Evolutionary conservation across 371 early-diverging fungal genomes (phyloP).

Genomic region (Mucor saturninus): DNA sequence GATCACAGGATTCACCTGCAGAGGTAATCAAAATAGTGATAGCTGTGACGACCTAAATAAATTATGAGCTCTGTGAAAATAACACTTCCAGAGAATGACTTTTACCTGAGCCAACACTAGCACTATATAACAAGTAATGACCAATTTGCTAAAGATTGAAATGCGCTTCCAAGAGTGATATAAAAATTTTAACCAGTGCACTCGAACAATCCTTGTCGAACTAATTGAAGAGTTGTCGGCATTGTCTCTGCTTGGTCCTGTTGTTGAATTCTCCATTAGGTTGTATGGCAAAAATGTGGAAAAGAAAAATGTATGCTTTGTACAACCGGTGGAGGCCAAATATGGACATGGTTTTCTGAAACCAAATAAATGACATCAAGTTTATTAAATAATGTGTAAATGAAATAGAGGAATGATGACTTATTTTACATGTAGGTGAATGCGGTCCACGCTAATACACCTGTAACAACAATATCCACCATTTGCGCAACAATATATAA

Average conservation of each 20-base stretch:
- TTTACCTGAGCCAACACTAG: constrained; percentile 18
- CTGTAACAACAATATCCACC: constrained; percentile 62
- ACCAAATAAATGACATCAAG: neutral
- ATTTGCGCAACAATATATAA: constrained; percentile 62
- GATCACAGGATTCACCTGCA: constrained; percentile 44
- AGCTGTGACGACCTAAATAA: constrained; percentile 31
- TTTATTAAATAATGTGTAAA: neutral
- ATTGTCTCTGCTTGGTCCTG: neutral
- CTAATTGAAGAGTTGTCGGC: neutral
- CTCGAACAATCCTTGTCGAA: constrained; percentile 1
- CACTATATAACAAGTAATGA: constrained; percentile 1
- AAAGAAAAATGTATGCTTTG: too few relatives aligned
- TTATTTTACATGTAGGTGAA: constrained; percentile 35
- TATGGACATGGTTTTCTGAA: too few relatives aligned
- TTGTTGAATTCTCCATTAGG: neutral
- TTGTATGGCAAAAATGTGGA: neutral
- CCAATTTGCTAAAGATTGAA: constrained; percentile 4
- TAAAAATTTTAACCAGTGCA: constrained; percentile 13
- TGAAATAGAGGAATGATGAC: neutral
- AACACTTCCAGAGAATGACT: too few relatives aligned
- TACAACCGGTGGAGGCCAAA: neutral
- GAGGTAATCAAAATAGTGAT: constrained; percentile 37
- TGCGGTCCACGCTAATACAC: constrained; percentile 59
- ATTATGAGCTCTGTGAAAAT: neutral
- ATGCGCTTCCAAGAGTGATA: constrained; percentile 20